Evolutionary conservation across 805 yeast genomes (phyloP), one percentile per base, ranked within the genome.

Genomic region (Saturnispora serradocipensis): DNA sequence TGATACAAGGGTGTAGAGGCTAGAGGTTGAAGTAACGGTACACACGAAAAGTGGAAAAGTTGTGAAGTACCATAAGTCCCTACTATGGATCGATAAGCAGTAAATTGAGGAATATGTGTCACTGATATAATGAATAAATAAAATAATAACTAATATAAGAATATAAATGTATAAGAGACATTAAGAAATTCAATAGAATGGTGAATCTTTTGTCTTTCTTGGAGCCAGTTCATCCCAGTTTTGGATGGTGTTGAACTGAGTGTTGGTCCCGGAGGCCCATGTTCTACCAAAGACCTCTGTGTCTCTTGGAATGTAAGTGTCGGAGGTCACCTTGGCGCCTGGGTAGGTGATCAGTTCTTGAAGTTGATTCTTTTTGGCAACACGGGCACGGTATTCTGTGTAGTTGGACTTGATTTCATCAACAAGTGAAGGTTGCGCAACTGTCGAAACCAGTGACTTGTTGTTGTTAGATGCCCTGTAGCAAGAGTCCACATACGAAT

Each of bases 401-500:
- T 55, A 65, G 27, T 54, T 58, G 20, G 48, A 51, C 45, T 64
- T 61, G 34, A 60, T 42, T 3, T 63, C 58, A 43, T 54, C 56
- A 13, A 58, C 20, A 13, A 55, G 20, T 32, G 51, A 46, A 10
- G 63, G 61, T 7, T 45, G 49, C 28, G 54, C 53, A 16, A 62
- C 28, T 5, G 52, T 20, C 2, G 64, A 52, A n/a, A 59, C 32
- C 3, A 67, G 30, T 1, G 69, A 54, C 5, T 56, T 48, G 27
- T 68, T 68, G 6, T 60, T 61, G 51, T 78, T 76, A 52, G 72
- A 72, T 54, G 68, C 70, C 60, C 74, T 73, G 53, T 76, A 80
- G 49, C 73, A 69, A 59, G 73, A 76, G 60, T 81, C 77, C 50
- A 67, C 68, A 59, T 72, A 69, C 61, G 73, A 67, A 58, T 74